These are phyloP conservation scores for Hemileccinum rubropunctum DNA, from an alignment of 768 basidiomycete species.

Conservation along the genomic window DNA sequence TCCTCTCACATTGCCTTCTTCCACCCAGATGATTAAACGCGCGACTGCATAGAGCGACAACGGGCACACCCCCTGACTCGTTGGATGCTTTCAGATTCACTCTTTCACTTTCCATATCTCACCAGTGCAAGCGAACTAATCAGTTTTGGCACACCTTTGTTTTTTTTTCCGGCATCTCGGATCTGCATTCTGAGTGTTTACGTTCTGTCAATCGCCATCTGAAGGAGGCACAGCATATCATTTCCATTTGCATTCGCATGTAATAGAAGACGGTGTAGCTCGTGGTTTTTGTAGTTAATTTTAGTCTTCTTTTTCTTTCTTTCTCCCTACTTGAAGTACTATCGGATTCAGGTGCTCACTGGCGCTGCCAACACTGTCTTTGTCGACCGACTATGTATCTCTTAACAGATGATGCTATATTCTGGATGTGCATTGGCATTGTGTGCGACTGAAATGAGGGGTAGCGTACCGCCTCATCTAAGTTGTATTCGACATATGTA, in stretches of 20 bases:
- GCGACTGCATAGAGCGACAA: slow-evolving; percentile 62
- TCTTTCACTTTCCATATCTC: slow-evolving; percentile 31
- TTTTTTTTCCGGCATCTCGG: slow-evolving; percentile 15
- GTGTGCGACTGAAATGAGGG: background rate
- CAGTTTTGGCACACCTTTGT: slow-evolving; percentile 14
- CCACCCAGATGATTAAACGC: slow-evolving; percentile 67
- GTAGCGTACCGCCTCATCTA: no score
- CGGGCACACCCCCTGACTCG: slow-evolving; percentile 13
- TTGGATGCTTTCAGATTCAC: slow-evolving; percentile 31
- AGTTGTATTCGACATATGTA: no score
- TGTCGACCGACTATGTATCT: slow-evolving; percentile 13
- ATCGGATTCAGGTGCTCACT: slow-evolving; percentile 8
- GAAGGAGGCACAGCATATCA: slow-evolving; percentile 64
- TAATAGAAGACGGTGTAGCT: slow-evolving; percentile 47
- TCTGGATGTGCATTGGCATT: slow-evolving; percentile 1
- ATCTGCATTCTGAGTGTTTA: slow-evolving; percentile 15
- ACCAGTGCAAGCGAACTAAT: slow-evolving; percentile 52
- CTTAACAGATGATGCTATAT: slow-evolving; percentile 8
- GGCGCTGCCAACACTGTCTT: slow-evolving; percentile 7
- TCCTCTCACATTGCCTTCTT: background rate
- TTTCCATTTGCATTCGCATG: slow-evolving; percentile 50
- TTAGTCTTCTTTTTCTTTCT: slow-evolving; percentile 9
- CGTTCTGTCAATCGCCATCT: slow-evolving; percentile 50
- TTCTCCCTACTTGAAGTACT: slow-evolving; percentile 10
- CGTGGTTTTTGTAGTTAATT: slow-evolving; percentile 25